Conservation (phyloP, 2,329 filamentous ascomycete genomes). For the Dendryphion nanum region DNA sequence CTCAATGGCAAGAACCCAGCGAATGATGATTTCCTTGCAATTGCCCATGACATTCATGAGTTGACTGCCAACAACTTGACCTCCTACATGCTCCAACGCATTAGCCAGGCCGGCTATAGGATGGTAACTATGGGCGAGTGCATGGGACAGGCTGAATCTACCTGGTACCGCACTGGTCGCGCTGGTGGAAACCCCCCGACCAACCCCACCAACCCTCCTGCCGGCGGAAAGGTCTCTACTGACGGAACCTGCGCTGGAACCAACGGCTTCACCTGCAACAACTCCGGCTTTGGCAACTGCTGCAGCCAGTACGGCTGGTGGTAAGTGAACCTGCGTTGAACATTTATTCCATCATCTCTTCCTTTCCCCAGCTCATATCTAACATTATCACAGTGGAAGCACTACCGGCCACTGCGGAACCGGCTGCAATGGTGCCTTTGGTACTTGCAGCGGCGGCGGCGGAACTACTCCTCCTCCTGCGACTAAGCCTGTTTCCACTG, state of each 20-base stretch:
- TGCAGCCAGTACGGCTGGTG: slow-evolving; percentile 41
- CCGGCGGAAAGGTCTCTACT: slow-evolving; percentile 10
- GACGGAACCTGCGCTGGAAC: slow-evolving; percentile 22
- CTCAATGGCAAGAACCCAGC: slow-evolving; percentile 33
- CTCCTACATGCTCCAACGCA: slow-evolving; percentile 43
- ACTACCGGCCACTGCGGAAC: slow-evolving; percentile 12
- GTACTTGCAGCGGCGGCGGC: slow-evolving; percentile 8
- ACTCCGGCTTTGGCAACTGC: slow-evolving; percentile 41
- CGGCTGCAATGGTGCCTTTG: slow-evolving; percentile 20
- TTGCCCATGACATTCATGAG: slow-evolving; percentile 52
- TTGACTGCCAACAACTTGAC: slow-evolving; percentile 46
- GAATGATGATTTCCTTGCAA: slow-evolving; percentile 47
- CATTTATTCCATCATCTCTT: too few species aligned
- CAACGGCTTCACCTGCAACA: slow-evolving; percentile 24
- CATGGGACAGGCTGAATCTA: slow-evolving; percentile 43
- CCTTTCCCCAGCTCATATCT: neutral
- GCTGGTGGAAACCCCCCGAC: slow-evolving; percentile 35
- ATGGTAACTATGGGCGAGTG: slow-evolving; percentile 51
- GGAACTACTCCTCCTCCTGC: slow-evolving; percentile 11
- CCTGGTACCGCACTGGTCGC: slow-evolving; percentile 48
- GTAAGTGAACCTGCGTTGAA: neutral
- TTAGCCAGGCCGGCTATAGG: slow-evolving; percentile 39
- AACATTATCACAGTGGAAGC: slow-evolving; percentile 4
- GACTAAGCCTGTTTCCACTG: slow-evolving; percentile 20
- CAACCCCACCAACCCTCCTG: slow-evolving; percentile 9